These are phyloP conservation scores for Cryptococcus sp. DNA, from an alignment of 1,284 basidiomycete genomes.

Conservation along the genomic window DNA sequence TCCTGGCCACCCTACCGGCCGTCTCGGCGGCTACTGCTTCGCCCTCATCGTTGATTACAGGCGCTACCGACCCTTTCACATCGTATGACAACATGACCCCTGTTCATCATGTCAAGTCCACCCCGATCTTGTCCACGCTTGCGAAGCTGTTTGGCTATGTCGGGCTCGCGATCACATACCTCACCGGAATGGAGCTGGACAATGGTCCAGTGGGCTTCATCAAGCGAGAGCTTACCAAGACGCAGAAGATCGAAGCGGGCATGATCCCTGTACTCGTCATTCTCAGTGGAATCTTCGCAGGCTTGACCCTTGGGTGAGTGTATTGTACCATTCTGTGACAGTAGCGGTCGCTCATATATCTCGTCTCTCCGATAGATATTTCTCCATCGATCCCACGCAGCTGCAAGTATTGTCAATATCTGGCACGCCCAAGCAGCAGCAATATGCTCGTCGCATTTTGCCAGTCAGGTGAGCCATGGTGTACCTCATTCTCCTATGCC, in stretches of 20 bases:
- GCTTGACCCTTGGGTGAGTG: slow-evolving; percentile 43
- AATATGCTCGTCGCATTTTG: slow-evolving; percentile 79
- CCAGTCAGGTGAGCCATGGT: slow-evolving; percentile 63
- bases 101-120: neutral
- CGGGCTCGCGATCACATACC: neutral
- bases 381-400: slow-evolving; percentile 91
- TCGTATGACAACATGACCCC: slow-evolving; percentile 4
- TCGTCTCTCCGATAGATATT: slow-evolving; percentile 73
- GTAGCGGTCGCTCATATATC: neutral
- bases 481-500: neutral
- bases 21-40: neutral
- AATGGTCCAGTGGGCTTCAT: neutral
- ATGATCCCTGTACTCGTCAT: slow-evolving; percentile 62
- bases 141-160: slow-evolving; percentile 9
- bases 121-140: slow-evolving; percentile 19
- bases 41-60: neutral
- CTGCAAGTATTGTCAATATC: slow-evolving; percentile 81
- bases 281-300: slow-evolving; percentile 65
- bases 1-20: slow-evolving; percentile 1
- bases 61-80: slow-evolving; percentile 13
- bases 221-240: slow-evolving; percentile 14
- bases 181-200: slow-evolving; percentile 1
- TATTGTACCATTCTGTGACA: neutral
- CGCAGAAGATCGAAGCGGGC: slow-evolving; percentile 47
- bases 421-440: slow-evolving; percentile 76